A percentile compares a stretch with the other conserved stretches of the same genome.
These are phyloP conservation scores for Geranomyces variabilis DNA, from an alignment of 192 early-diverging fungal genomes.

Conservation along the genomic window DNA sequence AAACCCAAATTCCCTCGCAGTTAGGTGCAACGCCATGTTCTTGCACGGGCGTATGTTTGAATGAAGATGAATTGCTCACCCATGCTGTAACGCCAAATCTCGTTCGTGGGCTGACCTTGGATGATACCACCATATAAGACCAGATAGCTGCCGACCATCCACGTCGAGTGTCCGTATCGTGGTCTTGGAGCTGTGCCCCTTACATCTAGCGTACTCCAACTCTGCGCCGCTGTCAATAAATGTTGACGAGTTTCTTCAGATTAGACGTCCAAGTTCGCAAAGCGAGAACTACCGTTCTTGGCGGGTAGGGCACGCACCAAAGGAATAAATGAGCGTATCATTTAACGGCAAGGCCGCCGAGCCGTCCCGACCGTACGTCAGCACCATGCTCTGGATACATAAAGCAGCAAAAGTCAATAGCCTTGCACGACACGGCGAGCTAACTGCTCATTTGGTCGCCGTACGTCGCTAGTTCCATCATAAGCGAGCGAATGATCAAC, in stretches of 20 bases:
- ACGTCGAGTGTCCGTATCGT: constrained; percentile 34
- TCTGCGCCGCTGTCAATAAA: neutral
- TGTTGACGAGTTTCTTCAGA: neutral
- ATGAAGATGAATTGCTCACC: neutral
- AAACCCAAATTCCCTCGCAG: neutral
- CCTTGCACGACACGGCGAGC: too few relatives aligned
- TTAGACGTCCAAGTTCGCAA: neutral
- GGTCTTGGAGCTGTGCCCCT: neutral
- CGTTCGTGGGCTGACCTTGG: constrained; percentile 3
- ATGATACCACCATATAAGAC: constrained; percentile 33
- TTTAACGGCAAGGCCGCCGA: constrained; percentile 1
- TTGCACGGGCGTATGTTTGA: neutral
- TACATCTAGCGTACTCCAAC: neutral
- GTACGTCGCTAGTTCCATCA: constrained; percentile 32
- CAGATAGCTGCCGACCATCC: constrained; percentile 30
- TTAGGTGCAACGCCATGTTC: neutral
- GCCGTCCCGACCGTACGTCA: neutral
- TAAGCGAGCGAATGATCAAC: constrained; percentile 38
- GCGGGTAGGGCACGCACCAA: constrained; percentile 29
- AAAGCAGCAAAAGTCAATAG: too few relatives aligned
- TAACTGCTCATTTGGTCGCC: too few relatives aligned
- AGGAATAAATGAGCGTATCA: constrained; percentile 30
- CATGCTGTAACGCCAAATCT: neutral
- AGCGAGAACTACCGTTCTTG: neutral
- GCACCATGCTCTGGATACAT: constrained; percentile 9